phyloP scores from a whole-genome alignment of 768 basidiomycete species.

The Termitomyces sp. region DNA sequence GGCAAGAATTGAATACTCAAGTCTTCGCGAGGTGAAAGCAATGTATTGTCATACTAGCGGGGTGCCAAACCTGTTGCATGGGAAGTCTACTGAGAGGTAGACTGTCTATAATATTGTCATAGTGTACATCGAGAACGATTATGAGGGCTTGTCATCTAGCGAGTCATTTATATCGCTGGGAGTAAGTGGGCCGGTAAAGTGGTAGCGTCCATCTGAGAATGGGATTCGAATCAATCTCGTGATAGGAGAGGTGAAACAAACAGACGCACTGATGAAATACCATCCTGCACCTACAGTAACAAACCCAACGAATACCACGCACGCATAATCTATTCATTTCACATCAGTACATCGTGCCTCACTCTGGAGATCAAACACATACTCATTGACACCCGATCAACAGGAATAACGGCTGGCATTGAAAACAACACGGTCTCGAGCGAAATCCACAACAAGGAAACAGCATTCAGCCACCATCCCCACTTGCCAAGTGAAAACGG shows the following conservation, averaged over 20 bases:
- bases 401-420: conserved; percentile 61
- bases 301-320: conserved; percentile 63
- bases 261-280: conserved; percentile 50
- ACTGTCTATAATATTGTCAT: too few species aligned
- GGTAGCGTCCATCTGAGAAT: conserved; percentile 33
- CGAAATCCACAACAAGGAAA: conserved; percentile 52
- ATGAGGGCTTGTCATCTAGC: background rate
- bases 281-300: conserved; percentile 51
- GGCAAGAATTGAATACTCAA: too few species aligned
- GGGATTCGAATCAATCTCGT: background rate
- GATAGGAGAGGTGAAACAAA: background rate
- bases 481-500: conserved; percentile 42
- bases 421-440: conserved; percentile 63
- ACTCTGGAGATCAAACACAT: background rate
- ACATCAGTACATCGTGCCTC: background rate
- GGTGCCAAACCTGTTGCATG: background rate
- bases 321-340: conserved; percentile 50
- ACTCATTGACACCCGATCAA: conserved; percentile 22
- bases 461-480: conserved; percentile 40
- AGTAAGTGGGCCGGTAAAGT: conserved; percentile 39
- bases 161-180: conserved; percentile 7
- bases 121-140: too few species aligned
- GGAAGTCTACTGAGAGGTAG: background rate
- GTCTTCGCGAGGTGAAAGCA: too few species aligned
- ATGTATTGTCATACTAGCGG: too few species aligned